Base-by-base conservation (phyloP, 306 rosid genomes). In the Canavalia ensiformis region DNA sequence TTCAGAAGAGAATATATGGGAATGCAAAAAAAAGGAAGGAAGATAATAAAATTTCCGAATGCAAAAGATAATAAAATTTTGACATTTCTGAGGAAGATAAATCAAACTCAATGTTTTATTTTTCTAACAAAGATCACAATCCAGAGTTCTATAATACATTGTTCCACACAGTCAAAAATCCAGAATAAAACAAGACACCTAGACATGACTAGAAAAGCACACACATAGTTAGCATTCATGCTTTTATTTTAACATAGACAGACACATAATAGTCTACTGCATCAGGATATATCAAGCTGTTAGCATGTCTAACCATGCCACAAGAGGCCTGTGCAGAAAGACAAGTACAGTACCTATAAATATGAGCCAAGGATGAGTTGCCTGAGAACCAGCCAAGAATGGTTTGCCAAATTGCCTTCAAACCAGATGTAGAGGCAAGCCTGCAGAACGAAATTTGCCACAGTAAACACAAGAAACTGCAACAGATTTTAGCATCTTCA, bases 361-460 rank as follows among this genome's bases (percentile, higher is more conserved):
- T 62, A 46, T 18, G 25, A 18, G 25, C 25, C 25, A 18, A 18
- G 25, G 25, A 18, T 18, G 25, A 18, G 25, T 18, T 18, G 25
- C 25, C 25, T 18, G 25, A 18, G 34, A 76, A 13, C 76, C 90
- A 92, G 93, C 97, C 97, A 92, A 85, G 92, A 75, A 90, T 87
- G 94, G 88, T 9, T 90, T 56, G 87, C 87, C 75, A 57, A 9
- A 74, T 90, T 65, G 81, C 87, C 75, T 72, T 83, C 72, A 56
- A 67, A 87, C 93, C 93, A 83, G 75, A 85, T 45, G 90, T 67
- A 18, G 28, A 65, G 84, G 31, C 82, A 8, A 78, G 25, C 71
- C 63, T 71, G 35, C 31, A 28, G 67, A 37, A 83, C 25, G 30
- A 78, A 84, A 84, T 65, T 79, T 12, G 60, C 57, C 59, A 76